phyloP scores from a whole-genome alignment of 2,329 filamentous ascomycete genomes.

The Alternaria infectoria region DNA sequence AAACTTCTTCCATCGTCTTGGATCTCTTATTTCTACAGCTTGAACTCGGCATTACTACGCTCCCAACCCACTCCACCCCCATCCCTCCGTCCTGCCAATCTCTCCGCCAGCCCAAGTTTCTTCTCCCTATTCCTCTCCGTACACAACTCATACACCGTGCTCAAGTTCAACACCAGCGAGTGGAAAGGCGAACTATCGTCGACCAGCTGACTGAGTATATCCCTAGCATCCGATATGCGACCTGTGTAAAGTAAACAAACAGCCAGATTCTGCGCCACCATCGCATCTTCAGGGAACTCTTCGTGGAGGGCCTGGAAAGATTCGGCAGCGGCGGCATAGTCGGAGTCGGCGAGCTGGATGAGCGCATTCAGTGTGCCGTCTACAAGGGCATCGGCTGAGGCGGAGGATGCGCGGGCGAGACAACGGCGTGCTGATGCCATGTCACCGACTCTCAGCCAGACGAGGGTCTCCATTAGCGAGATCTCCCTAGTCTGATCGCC shows the following conservation, averaged over 20 bases:
- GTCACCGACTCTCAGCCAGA: slow-evolving; percentile 83
- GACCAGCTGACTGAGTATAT: slow-evolving; percentile 70
- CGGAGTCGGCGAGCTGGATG: slow-evolving; percentile 77
- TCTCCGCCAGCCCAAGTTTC: slow-evolving; percentile 75
- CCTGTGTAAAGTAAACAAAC: slow-evolving; percentile 86
- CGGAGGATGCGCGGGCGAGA: slow-evolving; percentile 46
- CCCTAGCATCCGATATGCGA: slow-evolving; percentile 67
- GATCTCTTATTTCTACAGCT: slow-evolving; percentile 58
- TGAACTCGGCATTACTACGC: slow-evolving; percentile 75
- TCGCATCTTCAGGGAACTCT: slow-evolving; percentile 63
- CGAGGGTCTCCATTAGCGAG: slow-evolving; percentile 61
- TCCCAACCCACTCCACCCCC: slow-evolving; percentile 68
- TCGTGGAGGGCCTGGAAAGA: slow-evolving; percentile 65
- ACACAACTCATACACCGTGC: slow-evolving; percentile 90
- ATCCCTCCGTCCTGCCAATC: slow-evolving; percentile 66
- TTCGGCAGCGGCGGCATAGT: slow-evolving; percentile 68
- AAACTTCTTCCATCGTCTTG: background rate
- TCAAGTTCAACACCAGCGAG: slow-evolving; percentile 85
- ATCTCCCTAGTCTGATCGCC: slow-evolving; percentile 24
- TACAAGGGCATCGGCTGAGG: slow-evolving; percentile 38
- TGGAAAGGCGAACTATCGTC: slow-evolving; percentile 67
- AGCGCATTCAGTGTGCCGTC: slow-evolving; percentile 66
- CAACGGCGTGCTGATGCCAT: slow-evolving; percentile 68
- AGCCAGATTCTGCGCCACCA: slow-evolving; percentile 81
- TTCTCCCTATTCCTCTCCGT: slow-evolving; percentile 74